These are phyloP conservation scores for Choanephora cucurbitarum DNA, from an alignment of 371 early-diverging fungal species.

Conservation along the genomic window DNA sequence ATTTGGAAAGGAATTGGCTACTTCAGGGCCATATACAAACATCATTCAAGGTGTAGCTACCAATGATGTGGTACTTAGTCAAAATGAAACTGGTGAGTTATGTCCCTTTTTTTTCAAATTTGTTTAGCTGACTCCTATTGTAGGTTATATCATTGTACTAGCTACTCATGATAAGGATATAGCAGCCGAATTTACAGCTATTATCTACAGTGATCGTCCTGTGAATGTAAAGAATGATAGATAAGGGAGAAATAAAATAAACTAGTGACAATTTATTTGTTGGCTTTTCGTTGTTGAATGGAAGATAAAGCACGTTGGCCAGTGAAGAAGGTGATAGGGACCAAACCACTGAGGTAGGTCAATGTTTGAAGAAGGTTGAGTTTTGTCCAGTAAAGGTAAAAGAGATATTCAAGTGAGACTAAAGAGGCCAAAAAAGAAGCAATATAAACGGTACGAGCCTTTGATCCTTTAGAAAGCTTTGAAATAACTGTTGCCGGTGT, in stretches of 20 bases:
- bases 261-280: constrained; percentile 5
- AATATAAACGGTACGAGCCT: constrained; percentile 43
- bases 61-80: constrained; percentile 48
- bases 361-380: constrained; percentile 74
- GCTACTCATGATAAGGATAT: constrained; percentile 62
- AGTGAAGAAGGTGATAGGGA: constrained; percentile 55
- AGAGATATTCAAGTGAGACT: constrained; percentile 58
- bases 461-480: constrained; percentile 27
- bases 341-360: constrained; percentile 57
- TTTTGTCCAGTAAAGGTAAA: constrained; percentile 71
- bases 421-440: constrained; percentile 60
- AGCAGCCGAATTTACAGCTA: constrained; percentile 55
- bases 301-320: constrained; percentile 61
- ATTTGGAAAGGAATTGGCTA: constrained; percentile 63
- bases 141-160: constrained; percentile 63
- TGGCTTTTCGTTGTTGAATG: constrained; percentile 41
- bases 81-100: constrained; percentile 42
- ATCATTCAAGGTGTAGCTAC: constrained; percentile 66
- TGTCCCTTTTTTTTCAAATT: background rate
- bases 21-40: constrained; percentile 77
- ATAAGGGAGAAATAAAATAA: constrained; percentile 5
- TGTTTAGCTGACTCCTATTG: no score
- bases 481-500: constrained; percentile 45
- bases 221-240: constrained; percentile 52
- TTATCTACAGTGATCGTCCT: constrained; percentile 62